A percentile compares a stretch with the other conserved stretches of the same genome.
phyloP scores from a whole-genome alignment of 179 eudicot species.

The Beta corolliflora region DNA sequence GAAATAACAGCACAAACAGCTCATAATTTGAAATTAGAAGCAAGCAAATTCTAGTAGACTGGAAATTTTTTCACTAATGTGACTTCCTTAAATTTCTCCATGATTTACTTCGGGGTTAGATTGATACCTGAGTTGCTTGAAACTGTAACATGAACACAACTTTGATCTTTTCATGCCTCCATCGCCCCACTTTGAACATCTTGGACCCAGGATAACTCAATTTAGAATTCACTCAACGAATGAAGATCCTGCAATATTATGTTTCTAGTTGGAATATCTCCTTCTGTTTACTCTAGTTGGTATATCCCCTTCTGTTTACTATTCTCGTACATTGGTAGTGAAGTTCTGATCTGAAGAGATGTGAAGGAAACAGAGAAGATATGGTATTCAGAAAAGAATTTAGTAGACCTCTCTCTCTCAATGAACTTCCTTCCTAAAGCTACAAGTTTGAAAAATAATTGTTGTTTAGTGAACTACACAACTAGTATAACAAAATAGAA shows the following conservation, averaged over 20 bases:
- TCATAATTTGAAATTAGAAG: neutral
- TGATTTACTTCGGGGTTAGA: neutral
- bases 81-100: neutral
- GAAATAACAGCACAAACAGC: neutral
- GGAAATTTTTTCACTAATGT: neutral
- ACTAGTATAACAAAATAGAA: conserved; percentile 26
- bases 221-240: neutral
- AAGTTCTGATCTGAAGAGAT: conserved; percentile 21
- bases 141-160: conserved; percentile 79
- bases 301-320: conserved; percentile 11
- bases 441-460: conserved; percentile 17
- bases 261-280: conserved; percentile 1
- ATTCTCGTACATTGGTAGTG: conserved; percentile 7
- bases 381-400: conserved; percentile 1
- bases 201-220: conserved; percentile 16
- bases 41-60: neutral
- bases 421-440: conserved; percentile 27
- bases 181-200: conserved; percentile 80
- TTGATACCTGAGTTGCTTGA: conserved; percentile 80
- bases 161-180: conserved; percentile 78
- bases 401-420: conserved; percentile 6
- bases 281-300: conserved; percentile 11
- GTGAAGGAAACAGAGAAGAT: conserved; percentile 15
- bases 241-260: conserved; percentile 17
- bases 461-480: conserved; percentile 17